Conservation (phyloP, 106 monocot species). For the Phalaenopsis aphrodite region DNA sequence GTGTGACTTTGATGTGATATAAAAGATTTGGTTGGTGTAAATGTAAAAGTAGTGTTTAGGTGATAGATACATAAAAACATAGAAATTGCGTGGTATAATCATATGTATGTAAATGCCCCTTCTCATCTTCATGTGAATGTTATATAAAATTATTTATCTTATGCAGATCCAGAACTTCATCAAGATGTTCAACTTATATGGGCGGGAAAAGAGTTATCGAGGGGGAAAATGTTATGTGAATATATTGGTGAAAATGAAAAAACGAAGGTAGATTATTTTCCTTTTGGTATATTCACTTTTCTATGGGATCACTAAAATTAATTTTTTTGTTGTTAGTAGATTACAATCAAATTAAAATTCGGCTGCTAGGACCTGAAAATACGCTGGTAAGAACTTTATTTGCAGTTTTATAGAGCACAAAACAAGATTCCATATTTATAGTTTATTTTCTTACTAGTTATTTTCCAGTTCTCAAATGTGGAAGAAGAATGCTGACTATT, state of each 20-base stretch:
- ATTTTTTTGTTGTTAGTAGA: constrained; percentile 9
- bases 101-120: too few relatives aligned
- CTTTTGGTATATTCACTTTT: background rate
- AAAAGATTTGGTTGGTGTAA: too few relatives aligned
- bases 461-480: background rate
- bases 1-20: too few relatives aligned
- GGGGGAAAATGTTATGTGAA: constrained; percentile 28
- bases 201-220: constrained; percentile 42
- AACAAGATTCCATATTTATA: background rate
- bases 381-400: background rate
- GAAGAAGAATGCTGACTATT: background rate
- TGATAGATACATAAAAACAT: too few relatives aligned
- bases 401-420: background rate
- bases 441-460: background rate
- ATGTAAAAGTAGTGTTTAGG: too few relatives aligned
- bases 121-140: background rate
- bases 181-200: constrained; percentile 26
- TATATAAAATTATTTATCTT: background rate
- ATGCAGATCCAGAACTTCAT: constrained; percentile 6
- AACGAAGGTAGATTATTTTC: constrained; percentile 30
- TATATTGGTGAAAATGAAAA: constrained; percentile 51
- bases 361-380: background rate
- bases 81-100: too few relatives aligned
- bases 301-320: background rate
- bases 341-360: constrained; percentile 20